Percentiles rank a stretch among this genome's conserved stretches.
phyloP scores from a whole-genome alignment of 129 eudicot genomes.

The Rutidosis leptorrhynchoides region DNA sequence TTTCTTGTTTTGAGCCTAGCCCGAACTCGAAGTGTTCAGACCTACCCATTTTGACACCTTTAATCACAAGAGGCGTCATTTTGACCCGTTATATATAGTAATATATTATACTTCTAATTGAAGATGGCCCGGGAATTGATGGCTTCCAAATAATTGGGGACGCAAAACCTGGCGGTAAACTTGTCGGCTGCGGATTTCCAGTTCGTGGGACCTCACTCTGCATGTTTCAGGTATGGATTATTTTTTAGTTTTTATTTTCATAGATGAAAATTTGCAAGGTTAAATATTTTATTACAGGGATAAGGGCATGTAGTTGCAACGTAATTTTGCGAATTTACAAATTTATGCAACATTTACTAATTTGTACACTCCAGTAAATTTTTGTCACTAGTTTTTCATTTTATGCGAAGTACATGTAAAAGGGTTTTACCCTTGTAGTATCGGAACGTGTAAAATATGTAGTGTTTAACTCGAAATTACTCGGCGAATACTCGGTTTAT shows the following conservation, averaged over 20 bases:
- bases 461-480: too few relatives aligned
- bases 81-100: conserved; percentile 11
- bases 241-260: too few relatives aligned
- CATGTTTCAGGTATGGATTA: conserved; percentile 82
- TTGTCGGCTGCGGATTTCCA: conserved; percentile 83
- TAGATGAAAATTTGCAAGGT: background rate
- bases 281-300: background rate
- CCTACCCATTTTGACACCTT: conserved; percentile 9
- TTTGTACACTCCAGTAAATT: background rate
- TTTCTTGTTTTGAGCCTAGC: background rate
- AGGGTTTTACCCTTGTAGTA: background rate
- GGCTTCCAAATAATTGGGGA: conserved; percentile 88
- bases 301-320: background rate
- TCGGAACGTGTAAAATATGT: background rate
- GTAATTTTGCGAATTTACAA: background rate
- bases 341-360: background rate
- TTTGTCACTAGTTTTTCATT: background rate
- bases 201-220: conserved; percentile 92
- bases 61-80: background rate
- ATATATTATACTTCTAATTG: conserved; percentile 25
- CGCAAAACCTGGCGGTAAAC: conserved; percentile 77
- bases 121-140: conserved; percentile 86
- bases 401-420: background rate
- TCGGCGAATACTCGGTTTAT: too few relatives aligned
- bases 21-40: background rate